These are phyloP conservation scores for Akanthomyces muscarius DNA, from an alignment of 2,329 filamentous ascomycete species.

Conservation along the genomic window DNA sequence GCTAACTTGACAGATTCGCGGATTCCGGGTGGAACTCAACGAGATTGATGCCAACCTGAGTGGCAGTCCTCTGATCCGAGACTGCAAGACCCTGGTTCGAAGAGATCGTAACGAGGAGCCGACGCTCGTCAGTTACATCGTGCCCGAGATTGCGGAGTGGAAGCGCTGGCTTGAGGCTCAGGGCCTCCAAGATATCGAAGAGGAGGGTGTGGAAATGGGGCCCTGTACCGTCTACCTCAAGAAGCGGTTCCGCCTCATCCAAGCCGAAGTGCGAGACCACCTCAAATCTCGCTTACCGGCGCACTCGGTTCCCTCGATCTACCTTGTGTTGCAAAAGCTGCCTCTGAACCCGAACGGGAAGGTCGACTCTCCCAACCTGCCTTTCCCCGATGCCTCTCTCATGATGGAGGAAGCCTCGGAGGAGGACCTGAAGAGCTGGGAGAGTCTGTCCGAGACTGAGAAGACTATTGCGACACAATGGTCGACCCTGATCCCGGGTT, in stretches of 20 bases:
- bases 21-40: slow-evolving; percentile 89
- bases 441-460: slow-evolving; percentile 33
- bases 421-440: slow-evolving; percentile 49
- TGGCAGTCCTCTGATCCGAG: slow-evolving; percentile 69
- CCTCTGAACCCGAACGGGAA: slow-evolving; percentile 73
- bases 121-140: slow-evolving; percentile 83
- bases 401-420: slow-evolving; percentile 39
- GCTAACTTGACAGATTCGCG: slow-evolving; percentile 57
- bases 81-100: slow-evolving; percentile 77
- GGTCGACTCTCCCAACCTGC: slow-evolving; percentile 71
- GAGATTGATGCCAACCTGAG: slow-evolving; percentile 87
- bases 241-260: slow-evolving; percentile 45
- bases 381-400: slow-evolving; percentile 72
- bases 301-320: slow-evolving; percentile 33
- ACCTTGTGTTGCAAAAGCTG: slow-evolving; percentile 48
- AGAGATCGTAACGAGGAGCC: slow-evolving; percentile 53
- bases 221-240: slow-evolving; percentile 40
- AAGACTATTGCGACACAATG: slow-evolving; percentile 56
- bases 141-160: slow-evolving; percentile 75
- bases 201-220: slow-evolving; percentile 47
- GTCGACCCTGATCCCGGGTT: slow-evolving; percentile 63
- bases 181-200: slow-evolving; percentile 50
- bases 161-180: slow-evolving; percentile 56
- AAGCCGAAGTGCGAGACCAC: slow-evolving; percentile 56
- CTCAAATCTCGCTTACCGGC: slow-evolving; percentile 56